Conservation (phyloP, 2,329 filamentous ascomycete genomes). For the Exophiala sideris region DNA sequence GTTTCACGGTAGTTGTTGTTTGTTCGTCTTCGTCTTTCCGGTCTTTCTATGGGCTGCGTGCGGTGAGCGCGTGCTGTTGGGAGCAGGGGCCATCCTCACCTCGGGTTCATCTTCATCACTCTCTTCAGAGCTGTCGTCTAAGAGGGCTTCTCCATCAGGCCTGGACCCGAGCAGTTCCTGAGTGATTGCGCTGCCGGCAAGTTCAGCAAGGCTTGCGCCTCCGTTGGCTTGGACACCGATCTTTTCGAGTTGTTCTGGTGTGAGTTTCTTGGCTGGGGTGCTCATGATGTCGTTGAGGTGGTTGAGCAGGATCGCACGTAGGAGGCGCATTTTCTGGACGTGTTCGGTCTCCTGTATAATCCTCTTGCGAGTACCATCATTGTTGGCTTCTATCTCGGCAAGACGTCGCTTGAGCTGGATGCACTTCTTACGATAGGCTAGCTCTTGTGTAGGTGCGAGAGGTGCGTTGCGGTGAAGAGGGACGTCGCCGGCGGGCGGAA, state of each 20-base stretch:
- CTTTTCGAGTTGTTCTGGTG: conserved; percentile 69
- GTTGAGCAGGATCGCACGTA: conserved; percentile 72
- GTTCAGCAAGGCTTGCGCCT: conserved; percentile 54
- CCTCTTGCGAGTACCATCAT: conserved; percentile 76
- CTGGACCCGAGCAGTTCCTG: conserved; percentile 15
- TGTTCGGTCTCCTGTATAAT: conserved; percentile 77
- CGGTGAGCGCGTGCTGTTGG: conserved; percentile 22
- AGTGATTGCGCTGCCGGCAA: conserved; percentile 37
- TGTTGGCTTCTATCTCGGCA: conserved; percentile 86
- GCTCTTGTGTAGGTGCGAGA: conserved; percentile 84
- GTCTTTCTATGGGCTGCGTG: conserved; percentile 45
- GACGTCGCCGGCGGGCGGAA: conserved; percentile 23
- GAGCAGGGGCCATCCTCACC: conserved; percentile 26
- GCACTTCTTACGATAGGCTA: conserved; percentile 94
- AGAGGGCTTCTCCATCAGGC: conserved; percentile 26
- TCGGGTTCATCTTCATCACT: conserved; percentile 30
- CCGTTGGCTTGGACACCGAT: conserved; percentile 33
- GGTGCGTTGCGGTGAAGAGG: conserved; percentile 33
- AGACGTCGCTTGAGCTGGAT: conserved; percentile 89
- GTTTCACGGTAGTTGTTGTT: conserved; percentile 28
- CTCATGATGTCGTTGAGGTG: conserved; percentile 54
- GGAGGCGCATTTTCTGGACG: conserved; percentile 86
- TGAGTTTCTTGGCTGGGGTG: conserved; percentile 65
- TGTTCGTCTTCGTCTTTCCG: conserved; percentile 40
- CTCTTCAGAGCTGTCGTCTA: conserved; percentile 30